phyloP scores from a whole-genome alignment of 2,329 filamentous ascomycete species.

The Paraphaeosphaeria sporulosa region DNA sequence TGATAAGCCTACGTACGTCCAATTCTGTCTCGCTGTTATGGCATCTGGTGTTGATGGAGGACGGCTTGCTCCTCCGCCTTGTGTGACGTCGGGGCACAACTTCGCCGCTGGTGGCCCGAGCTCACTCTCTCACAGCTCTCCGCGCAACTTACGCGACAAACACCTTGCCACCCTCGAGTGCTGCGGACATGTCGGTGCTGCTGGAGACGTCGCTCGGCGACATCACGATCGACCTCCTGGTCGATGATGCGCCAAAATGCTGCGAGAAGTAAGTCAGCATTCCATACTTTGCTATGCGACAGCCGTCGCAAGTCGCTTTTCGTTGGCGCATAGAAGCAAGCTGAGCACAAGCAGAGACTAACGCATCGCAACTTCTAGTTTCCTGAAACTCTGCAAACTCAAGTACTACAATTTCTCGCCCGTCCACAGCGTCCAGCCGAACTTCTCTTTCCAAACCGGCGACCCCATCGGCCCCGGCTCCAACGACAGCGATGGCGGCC shows the following conservation, averaged over 20 bases:
- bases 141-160: constrained; percentile 31
- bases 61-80: background rate
- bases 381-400: constrained; percentile 96
- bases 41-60: background rate
- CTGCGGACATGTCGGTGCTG: constrained; percentile 79
- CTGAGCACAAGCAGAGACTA: constrained; percentile 63
- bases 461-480: constrained; percentile 90
- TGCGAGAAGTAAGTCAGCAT: constrained; percentile 84
- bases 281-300: constrained; percentile 10
- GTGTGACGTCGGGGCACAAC: background rate
- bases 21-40: background rate
- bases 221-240: constrained; percentile 90
- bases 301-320: constrained; percentile 29
- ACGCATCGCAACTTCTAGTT: constrained; percentile 67
- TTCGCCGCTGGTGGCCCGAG: constrained; percentile 3
- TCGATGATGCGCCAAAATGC: constrained; percentile 86
- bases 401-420: constrained; percentile 99
- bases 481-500: constrained; percentile 86
- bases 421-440: constrained; percentile 88
- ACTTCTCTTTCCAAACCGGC: constrained; percentile 95
- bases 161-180: constrained; percentile 12
- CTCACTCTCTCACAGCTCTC: constrained; percentile 11
- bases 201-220: constrained; percentile 93
- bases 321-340: constrained; percentile 47
- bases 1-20: background rate